Conservation (phyloP, 2,329 filamentous ascomycete genomes). For the Lecanicillium sp. region DNA sequence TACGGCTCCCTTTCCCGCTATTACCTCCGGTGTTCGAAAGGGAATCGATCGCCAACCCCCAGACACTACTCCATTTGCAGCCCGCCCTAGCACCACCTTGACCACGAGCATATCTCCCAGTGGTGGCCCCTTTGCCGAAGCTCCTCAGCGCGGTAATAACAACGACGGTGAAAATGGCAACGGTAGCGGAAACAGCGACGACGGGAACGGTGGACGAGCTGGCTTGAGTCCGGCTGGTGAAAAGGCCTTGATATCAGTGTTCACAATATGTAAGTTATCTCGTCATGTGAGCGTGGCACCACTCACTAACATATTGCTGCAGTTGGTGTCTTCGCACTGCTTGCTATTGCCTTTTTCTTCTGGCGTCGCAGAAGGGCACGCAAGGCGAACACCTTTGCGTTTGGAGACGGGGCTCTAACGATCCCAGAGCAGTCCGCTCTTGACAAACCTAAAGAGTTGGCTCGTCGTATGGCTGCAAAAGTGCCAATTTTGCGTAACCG, state of each 20-base stretch:
- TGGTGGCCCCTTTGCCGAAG: not conserved
- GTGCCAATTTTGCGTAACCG: conserved; percentile 2
- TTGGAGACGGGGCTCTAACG: not conserved
- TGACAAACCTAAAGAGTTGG: not conserved
- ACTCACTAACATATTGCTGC: not conserved
- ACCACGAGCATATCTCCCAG: not conserved
- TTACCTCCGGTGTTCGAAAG: conserved; percentile 2
- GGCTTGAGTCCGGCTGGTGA: conserved; percentile 1
- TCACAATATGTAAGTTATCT: conserved; percentile 4
- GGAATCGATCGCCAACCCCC: not conserved
- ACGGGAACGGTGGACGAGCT: no score
- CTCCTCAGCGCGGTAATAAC: not conserved
- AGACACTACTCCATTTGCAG: conserved; percentile 1
- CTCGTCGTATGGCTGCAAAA: not conserved
- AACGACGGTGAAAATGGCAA: not conserved
- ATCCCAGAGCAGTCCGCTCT: not conserved
- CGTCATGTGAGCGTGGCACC: not conserved
- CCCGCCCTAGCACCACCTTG: conserved; percentile 1
- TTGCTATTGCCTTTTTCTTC: conserved; percentile 2
- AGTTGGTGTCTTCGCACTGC: conserved; percentile 1
- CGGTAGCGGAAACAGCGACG: no score
- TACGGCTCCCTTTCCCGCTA: not conserved
- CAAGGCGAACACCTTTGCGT: not conserved
- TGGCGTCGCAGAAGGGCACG: conserved; percentile 4
- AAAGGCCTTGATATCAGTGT: conserved; percentile 3